Evolutionary conservation across 2,329 filamentous ascomycete genomes (phyloP), one percentile per base, ranked within the genome.

Genomic region (Tolypocladium paradoxum): DNA sequence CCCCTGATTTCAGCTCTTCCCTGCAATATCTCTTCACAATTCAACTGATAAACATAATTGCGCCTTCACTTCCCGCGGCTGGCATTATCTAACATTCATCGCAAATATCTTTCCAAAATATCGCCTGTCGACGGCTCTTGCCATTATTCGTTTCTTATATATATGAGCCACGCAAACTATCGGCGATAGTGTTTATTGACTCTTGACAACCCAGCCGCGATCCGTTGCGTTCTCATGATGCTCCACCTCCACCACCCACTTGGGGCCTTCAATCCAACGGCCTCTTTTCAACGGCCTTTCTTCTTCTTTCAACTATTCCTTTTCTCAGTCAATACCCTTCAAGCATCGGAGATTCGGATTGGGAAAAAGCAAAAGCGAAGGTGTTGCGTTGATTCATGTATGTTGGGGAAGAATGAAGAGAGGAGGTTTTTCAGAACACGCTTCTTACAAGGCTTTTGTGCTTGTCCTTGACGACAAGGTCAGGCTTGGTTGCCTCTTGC

Each of bases 181-280:
- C 59, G 64, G 64, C 64, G 60, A 68, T 65, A 63, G 64, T 64
- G 63, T 67, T 65, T 65, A 66, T 64, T 66, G 58, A 64, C 58
- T 64, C 12, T 60, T 22, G 52, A 53, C 18, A 35, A 48, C 36
- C 50, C 46, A 18, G 27, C 27, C 43, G 7, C 27, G 11, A 7
- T 7, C 18, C 6, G 27, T 9, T 29, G 40, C 40, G 16, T 31
- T 31, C 38, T 43, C 38, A 8, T 11, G 20, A 6, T 16, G 20
- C n/a, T 16, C 38, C 38, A 14, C 38, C 11, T 7, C 14, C 34
- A 24, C n/a, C 43, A 31, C 43, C 18, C 43, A 31, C 14, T 33
- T 47, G 43, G 18, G 27, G 11, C 43, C 11, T 47, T 47, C 27
- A 12, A 31, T 3, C 9, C 18, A 31, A 20, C 27, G 18, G 43